These are phyloP conservation scores for Chaetomiaceae sp. DNA, from an alignment of 2,329 filamentous ascomycete species.

Conservation along the genomic window DNA sequence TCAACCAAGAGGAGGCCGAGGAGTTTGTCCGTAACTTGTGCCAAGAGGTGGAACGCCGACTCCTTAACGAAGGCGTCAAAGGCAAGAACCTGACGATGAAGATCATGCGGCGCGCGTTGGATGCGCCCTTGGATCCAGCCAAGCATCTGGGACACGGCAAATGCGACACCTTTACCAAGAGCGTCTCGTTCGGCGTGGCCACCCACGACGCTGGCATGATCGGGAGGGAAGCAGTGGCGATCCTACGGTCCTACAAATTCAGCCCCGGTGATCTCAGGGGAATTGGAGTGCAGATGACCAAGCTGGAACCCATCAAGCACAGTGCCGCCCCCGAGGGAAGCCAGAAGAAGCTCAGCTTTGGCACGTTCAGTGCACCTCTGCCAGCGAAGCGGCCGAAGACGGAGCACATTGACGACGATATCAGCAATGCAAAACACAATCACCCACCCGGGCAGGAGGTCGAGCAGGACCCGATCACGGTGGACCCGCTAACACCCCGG, in stretches of 20 bases:
- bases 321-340: slow-evolving; percentile 61
- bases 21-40: slow-evolving; percentile 84
- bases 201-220: slow-evolving; percentile 69
- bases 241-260: slow-evolving; percentile 75
- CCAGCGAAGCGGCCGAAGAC: slow-evolving; percentile 34
- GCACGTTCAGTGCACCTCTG: slow-evolving; percentile 32
- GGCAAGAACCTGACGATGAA: slow-evolving; percentile 89
- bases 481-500: slow-evolving; percentile 47
- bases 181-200: slow-evolving; percentile 71
- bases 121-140: slow-evolving; percentile 83
- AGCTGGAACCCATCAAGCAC: slow-evolving; percentile 71
- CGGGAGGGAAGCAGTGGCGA: slow-evolving; percentile 75
- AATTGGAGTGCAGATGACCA: slow-evolving; percentile 88
- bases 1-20: slow-evolving; percentile 85
- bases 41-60: slow-evolving; percentile 72
- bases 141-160: slow-evolving; percentile 95
- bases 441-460: slow-evolving; percentile 27
- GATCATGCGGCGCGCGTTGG: slow-evolving; percentile 79
- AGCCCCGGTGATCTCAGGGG: slow-evolving; percentile 90
- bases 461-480: slow-evolving; percentile 47
- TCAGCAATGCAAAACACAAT: slow-evolving; percentile 32
- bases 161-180: slow-evolving; percentile 93
- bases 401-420: slow-evolving; percentile 43
- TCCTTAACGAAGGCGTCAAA: slow-evolving; percentile 78
- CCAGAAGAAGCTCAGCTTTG: slow-evolving; percentile 73